Base-by-base conservation (phyloP, 176 grass and related monocot species). In the Olyra latifolia region DNA sequence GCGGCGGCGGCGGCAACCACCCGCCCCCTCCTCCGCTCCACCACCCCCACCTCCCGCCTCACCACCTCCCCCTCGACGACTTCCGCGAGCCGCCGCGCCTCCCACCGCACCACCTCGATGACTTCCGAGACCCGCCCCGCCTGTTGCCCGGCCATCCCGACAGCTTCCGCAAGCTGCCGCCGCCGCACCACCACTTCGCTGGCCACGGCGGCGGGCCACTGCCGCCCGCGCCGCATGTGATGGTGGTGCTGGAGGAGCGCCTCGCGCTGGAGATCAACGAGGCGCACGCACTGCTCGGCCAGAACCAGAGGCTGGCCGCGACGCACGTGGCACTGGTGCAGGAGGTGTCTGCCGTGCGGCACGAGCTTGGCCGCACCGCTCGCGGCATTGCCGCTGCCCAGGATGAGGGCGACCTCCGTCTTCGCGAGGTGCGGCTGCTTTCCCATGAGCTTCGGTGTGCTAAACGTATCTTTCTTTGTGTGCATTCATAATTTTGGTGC, bases 281-380 rank as follows among this genome's bases (percentile, higher is more conserved):
- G 53, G 87, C 91, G 58, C 96, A 95, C 48, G 82, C 54, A 42
- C 81, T 99, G 11, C 86, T 99, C 62, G 86, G 59, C 56, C 92
- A 89, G 74, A 99, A 99, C 78, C 96, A 99, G 80, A 93, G 90
- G n/a, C 90, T 99, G 57, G 84, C 96, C 27, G 92, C 96, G 24
- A 99, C 96, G 45, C 96, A 99, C 62, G 96, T 99, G 30, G 96
- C 96, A 22, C 92, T 99, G 42, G 86, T 95, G 80, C 90, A 99
- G 81, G 96, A 99, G 88, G 87, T 94, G 55, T 84, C 87, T 49
- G 86, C 91, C 56, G 86, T 82, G 56, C 84, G 88, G 78, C 91
- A 95, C 48, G 90, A 99, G 56, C 84, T 99, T 1, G 75, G 82
- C 52, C 96, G 87, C 47, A 74, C 84, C 14, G 88, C 86, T 12